Percentiles rank a stretch among this genome's conserved stretches.
Conservation (phyloP, 257 asterid genomes). For the Striga asiatica region DNA sequence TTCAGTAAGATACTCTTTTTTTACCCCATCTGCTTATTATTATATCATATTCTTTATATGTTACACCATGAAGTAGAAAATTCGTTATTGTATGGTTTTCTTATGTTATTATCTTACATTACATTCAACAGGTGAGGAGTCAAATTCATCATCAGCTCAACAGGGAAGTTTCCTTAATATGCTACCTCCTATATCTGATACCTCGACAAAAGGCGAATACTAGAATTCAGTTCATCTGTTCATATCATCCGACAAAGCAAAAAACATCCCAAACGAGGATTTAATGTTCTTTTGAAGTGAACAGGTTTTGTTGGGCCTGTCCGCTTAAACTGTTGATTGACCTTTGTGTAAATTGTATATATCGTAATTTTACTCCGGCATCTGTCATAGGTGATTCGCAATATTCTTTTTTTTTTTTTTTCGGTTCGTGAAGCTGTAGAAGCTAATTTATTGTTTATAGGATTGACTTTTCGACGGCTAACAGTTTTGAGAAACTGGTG, state of each 20-base stretch:
- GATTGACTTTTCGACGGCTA: neutral
- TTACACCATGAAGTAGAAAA: neutral
- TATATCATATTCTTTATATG: neutral
- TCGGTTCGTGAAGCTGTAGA: constrained; percentile 27
- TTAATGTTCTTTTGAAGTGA: constrained; percentile 17
- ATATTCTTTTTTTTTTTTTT: constrained; percentile 20
- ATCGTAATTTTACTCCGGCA: constrained; percentile 7
- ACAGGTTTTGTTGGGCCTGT: constrained; percentile 20
- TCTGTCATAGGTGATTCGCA: constrained; percentile 4
- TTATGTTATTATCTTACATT: neutral
- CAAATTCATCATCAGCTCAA: constrained; percentile 46
- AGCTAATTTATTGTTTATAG: constrained; percentile 24
- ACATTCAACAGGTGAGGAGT: constrained; percentile 50
- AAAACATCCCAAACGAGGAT: constrained; percentile 11
- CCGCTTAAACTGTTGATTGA: constrained; percentile 34
- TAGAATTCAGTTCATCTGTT: constrained; percentile 24
- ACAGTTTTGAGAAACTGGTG: constrained; percentile 16
- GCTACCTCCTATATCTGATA: constrained; percentile 51
- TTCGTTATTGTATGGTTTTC: neutral
- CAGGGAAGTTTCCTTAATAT: constrained; percentile 70
- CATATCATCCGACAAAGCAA: constrained; percentile 29
- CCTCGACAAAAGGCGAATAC: constrained; percentile 32
- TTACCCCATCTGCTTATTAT: neutral
- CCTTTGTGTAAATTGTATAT: constrained; percentile 53
- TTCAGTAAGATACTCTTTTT: constrained; percentile 52